These are phyloP conservation scores for Cladobotryum protrusum DNA, from an alignment of 2,329 filamentous ascomycete genomes.

Conservation along the genomic window DNA sequence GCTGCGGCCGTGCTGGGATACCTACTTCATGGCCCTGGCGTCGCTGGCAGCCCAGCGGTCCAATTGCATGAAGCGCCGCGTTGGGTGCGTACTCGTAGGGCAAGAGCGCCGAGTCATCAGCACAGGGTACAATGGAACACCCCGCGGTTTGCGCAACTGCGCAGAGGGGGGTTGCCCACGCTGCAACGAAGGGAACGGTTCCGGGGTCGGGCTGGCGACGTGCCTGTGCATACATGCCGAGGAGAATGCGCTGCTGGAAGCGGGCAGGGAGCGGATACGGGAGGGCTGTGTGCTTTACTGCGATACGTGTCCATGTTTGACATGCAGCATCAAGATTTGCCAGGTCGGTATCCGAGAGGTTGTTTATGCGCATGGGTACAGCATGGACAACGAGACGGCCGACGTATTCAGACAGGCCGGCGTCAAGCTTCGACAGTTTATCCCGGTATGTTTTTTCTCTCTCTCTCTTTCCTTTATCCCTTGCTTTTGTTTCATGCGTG, in stretches of 20 bases:
- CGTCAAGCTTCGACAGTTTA: conserved; percentile 80
- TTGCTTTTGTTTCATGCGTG: conserved; percentile 1
- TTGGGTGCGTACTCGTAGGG: conserved; percentile 84
- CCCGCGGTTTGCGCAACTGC: conserved; percentile 81
- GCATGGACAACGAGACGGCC: conserved; percentile 84
- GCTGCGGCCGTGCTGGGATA: conserved; percentile 86
- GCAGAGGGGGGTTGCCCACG: conserved; percentile 83
- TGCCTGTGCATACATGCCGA: conserved; percentile 97
- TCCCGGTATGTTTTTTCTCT: conserved; percentile 53
- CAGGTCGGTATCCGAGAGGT: conserved; percentile 96
- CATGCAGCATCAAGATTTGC: conserved; percentile 96
- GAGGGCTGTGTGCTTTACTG: conserved; percentile 83
- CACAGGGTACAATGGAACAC: conserved; percentile 98
- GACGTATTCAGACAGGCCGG: conserved; percentile 78
- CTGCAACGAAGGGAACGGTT: conserved; percentile 69
- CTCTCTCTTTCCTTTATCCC: background rate
- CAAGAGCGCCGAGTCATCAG: conserved; percentile 80
- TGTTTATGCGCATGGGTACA: conserved; percentile 88
- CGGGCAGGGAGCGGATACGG: conserved; percentile 81
- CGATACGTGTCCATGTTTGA: conserved; percentile 93
- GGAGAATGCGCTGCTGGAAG: conserved; percentile 93
- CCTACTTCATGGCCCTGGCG: conserved; percentile 97
- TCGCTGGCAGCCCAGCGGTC: conserved; percentile 82
- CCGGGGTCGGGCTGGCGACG: conserved; percentile 70
- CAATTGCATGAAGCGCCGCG: conserved; percentile 97